These are phyloP conservation scores for Talaromyces sp. DNA, from an alignment of 2,329 filamentous ascomycete genomes.

Conservation along the genomic window DNA sequence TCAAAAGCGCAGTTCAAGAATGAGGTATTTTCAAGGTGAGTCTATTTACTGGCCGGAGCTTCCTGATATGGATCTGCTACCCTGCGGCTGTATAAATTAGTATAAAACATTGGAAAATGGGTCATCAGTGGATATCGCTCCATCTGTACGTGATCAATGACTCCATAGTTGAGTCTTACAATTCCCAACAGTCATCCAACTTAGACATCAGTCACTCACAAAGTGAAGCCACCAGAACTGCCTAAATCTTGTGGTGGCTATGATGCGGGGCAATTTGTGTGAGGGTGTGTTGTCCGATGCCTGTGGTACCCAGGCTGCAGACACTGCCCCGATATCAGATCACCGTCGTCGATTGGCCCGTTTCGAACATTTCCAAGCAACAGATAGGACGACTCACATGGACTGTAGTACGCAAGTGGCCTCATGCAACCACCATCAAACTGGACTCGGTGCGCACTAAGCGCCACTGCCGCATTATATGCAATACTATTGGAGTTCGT, in stretches of 20 bases:
- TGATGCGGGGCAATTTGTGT: constrained; percentile 6
- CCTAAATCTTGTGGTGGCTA: constrained; percentile 8
- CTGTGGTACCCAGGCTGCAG: background rate
- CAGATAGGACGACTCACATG: background rate
- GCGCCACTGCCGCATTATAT: background rate
- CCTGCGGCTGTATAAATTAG: background rate
- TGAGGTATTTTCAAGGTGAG: background rate
- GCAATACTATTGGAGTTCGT: background rate
- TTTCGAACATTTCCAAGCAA: background rate
- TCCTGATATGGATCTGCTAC: background rate
- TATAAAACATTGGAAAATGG: background rate
- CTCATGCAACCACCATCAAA: background rate
- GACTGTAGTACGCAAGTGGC: background rate
- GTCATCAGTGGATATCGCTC: background rate
- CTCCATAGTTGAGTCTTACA: background rate
- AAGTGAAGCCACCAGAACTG: background rate
- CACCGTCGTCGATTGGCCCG: background rate
- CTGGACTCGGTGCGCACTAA: background rate
- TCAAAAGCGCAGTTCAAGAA: background rate
- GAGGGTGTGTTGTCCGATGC: constrained; percentile 2
- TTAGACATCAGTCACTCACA: background rate
- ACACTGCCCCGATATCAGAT: constrained; percentile 8
- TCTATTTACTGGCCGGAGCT: background rate
- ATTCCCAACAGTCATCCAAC: background rate
- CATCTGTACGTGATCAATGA: background rate